These are phyloP conservation scores for Deinandra increscens DNA, from an alignment of 129 eudicot genomes.

Conservation along the genomic window DNA sequence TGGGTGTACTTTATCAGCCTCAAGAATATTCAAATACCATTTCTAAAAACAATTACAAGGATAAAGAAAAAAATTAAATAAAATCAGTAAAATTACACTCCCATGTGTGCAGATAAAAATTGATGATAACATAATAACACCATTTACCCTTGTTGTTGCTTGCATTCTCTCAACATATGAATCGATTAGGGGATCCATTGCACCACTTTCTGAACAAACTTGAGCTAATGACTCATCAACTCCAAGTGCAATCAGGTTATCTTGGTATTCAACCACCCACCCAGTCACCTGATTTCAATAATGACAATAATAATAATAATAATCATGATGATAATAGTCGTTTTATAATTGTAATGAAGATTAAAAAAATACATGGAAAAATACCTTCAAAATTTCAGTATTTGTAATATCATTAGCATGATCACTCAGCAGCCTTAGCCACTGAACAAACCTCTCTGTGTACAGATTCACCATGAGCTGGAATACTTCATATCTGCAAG, in stretches of 20 bases:
- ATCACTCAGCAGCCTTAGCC: constrained; percentile 91
- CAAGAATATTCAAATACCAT: constrained; percentile 95
- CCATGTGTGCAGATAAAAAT: not conserved
- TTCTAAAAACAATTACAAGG: constrained; percentile 41
- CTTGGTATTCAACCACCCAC: constrained; percentile 98
- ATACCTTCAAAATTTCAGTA: constrained; percentile 89
- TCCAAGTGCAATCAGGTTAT: constrained; percentile 82
- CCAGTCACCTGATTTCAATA: constrained; percentile 71
- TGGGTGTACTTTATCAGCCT: constrained; percentile 90
- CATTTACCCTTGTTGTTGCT: constrained; percentile 81
- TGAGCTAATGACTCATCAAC: constrained; percentile 97
- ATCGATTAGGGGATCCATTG: constrained; percentile 99
- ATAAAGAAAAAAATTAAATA: constrained; percentile 2
- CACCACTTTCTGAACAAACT: constrained; percentile 99
- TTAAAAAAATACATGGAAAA: not conserved
- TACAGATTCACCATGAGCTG: constrained; percentile 98
- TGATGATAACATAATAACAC: not conserved
- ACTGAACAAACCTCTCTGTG: constrained; percentile 92
- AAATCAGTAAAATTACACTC: not conserved
- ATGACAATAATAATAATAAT: not conserved
- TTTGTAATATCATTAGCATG: constrained; percentile 81
- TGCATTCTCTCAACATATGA: constrained; percentile 98
- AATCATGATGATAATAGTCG: not conserved
- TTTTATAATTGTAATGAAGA: not conserved
- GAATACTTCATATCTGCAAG: constrained; percentile 87